These are phyloP conservation scores for Wickerhamomyces silvicola DNA, from an alignment of 805 yeast species.

Conservation along the genomic window DNA sequence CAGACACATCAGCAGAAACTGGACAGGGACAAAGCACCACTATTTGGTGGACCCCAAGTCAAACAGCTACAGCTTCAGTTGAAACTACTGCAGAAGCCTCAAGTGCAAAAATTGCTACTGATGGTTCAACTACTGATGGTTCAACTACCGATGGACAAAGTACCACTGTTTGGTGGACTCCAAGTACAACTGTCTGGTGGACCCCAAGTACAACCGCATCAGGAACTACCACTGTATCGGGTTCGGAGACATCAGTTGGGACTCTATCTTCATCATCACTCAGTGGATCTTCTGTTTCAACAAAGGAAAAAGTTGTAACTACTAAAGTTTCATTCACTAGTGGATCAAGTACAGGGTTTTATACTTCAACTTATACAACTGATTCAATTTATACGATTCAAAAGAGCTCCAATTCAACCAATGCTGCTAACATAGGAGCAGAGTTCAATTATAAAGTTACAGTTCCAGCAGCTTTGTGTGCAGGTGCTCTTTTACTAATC, in stretches of 20 bases:
- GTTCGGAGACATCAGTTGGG: too few relatives aligned
- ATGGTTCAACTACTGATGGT: constrained; percentile 1
- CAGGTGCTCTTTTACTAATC: constrained; percentile 10
- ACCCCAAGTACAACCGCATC: constrained; percentile 4
- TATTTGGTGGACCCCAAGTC: neutral
- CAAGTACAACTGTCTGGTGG: constrained; percentile 9
- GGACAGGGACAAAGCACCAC: too few relatives aligned
- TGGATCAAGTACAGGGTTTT: constrained; percentile 12
- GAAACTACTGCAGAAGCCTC: constrained; percentile 1
- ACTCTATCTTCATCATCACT: too few relatives aligned
- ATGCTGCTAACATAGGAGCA: constrained; percentile 6
- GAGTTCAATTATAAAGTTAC: constrained; percentile 3
- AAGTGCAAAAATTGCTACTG: neutral
- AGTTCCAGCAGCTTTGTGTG: constrained; percentile 9
- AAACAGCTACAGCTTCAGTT: neutral
- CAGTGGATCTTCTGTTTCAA: too few relatives aligned
- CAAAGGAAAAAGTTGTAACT: constrained; percentile 8
- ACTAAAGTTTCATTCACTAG: constrained; percentile 7
- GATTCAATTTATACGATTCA: constrained; percentile 8
- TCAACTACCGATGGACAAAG: neutral
- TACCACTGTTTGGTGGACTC: constrained; percentile 10
- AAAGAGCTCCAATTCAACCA: constrained; percentile 9
- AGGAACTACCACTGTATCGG: too few relatives aligned
- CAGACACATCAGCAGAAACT: too few relatives aligned
- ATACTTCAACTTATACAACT: constrained; percentile 11